These are phyloP conservation scores for Colletotrichum melonis DNA, from an alignment of 2,329 filamentous ascomycete species.

Conservation along the genomic window DNA sequence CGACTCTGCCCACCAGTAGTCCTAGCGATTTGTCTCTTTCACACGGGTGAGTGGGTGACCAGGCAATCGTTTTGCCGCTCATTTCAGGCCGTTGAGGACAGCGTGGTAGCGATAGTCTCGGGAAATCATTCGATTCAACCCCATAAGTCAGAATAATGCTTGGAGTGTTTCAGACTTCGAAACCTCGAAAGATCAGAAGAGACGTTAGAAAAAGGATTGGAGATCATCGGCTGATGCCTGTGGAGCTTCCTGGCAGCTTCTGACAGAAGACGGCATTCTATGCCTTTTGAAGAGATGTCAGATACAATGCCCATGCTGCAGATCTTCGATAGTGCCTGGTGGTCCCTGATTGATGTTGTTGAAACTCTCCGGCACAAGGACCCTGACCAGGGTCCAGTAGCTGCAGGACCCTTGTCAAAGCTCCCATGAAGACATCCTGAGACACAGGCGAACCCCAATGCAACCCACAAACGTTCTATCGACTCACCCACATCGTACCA, in stretches of 20 bases:
- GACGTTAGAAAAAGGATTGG: constrained; percentile 7
- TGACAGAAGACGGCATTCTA: neutral
- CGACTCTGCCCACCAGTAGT: neutral
- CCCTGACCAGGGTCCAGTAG: constrained; percentile 18
- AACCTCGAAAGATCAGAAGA: constrained; percentile 17
- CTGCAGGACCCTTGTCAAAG: constrained; percentile 25
- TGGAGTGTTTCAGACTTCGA: constrained; percentile 20
- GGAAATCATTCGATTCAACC: neutral
- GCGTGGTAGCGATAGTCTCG: constrained; percentile 5
- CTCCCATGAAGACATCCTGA: constrained; percentile 26
- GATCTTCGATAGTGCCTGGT: neutral
- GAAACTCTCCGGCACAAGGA: constrained; percentile 26
- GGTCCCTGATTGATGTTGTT: constrained; percentile 15
- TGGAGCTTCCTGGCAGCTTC: constrained; percentile 9
- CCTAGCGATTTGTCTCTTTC: neutral
- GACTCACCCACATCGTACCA: constrained; percentile 29
- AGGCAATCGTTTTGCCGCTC: neutral
- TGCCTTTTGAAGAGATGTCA: constrained; percentile 9
- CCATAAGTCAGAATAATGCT: constrained; percentile 11
- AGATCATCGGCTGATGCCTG: constrained; percentile 29
- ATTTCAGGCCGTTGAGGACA: neutral
- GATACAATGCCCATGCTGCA: constrained; percentile 12
- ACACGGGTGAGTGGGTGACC: neutral
- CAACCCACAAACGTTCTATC: constrained; percentile 31
- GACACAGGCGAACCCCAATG: constrained; percentile 20